Conservation (phyloP, 2,329 filamentous ascomycete genomes). For the Aspergillus viridinutans region DNA sequence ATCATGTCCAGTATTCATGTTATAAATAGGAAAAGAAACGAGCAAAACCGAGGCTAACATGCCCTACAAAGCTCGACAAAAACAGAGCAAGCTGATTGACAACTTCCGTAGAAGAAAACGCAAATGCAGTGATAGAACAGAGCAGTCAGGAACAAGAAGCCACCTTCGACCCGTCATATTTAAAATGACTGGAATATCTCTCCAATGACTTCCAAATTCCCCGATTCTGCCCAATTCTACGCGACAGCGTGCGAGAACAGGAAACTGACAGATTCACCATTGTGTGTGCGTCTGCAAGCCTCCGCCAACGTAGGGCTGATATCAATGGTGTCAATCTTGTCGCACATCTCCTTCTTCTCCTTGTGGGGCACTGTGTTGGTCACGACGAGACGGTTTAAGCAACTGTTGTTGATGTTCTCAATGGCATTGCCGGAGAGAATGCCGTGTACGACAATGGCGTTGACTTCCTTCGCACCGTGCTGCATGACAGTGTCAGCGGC, state of each 20-base stretch:
- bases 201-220: conserved; percentile 7
- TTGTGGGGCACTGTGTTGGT: conserved; percentile 83
- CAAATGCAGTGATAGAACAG: conserved; percentile 1
- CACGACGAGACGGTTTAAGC: conserved; percentile 74
- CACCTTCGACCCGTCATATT: conserved; percentile 6
- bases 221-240: conserved; percentile 14
- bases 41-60: neutral
- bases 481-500: conserved; percentile 84
- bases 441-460: conserved; percentile 92
- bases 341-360: conserved; percentile 74
- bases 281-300: conserved; percentile 48
- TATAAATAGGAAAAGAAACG: conserved; percentile 1
- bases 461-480: conserved; percentile 80
- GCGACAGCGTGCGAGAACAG: conserved; percentile 47
- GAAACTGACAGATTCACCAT: conserved; percentile 50
- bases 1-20: conserved; percentile 8
- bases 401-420: conserved; percentile 74
- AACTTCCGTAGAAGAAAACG: conserved; percentile 6
- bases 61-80: conserved; percentile 6
- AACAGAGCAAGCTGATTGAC: conserved; percentile 5
- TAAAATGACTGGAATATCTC: conserved; percentile 4
- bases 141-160: neutral
- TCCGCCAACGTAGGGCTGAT: conserved; percentile 69
- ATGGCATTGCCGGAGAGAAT: conserved; percentile 87
- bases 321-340: conserved; percentile 84